Evolutionary conservation across 2,329 filamentous ascomycete species (phyloP), one percentile per base, ranked within the genome.

Genomic region (Dactylella cylindrospora): DNA sequence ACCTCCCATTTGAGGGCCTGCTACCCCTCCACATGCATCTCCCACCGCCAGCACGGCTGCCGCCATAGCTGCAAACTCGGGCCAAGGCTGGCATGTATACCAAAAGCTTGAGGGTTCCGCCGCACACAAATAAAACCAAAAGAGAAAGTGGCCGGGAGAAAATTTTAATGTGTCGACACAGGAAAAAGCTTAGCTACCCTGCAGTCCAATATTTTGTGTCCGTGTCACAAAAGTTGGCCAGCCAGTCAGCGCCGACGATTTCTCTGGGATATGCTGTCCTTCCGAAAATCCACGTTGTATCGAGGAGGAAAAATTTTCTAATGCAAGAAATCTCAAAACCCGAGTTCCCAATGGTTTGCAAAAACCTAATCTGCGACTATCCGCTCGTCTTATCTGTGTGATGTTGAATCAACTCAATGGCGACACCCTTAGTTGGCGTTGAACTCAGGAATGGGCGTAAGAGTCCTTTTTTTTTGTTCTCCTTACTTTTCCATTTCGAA

Each of bases 371-470:
- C 38, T 44, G 19, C 38, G 35, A 25, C 41, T 45, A 45, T 31
- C 41, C 41, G 41, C n/a, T 25, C 41, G 29, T 13, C 41, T 28
- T 38, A 10, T 23, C 36, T 44, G 52, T 57, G 52, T 57, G 52
- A 57, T 57, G 52, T 57, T 57, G 52, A 57, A 57, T 57, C 52
- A 49, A 57, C 52, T 39, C 44, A 57, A 57, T 57, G 49, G 52
- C 38, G 36, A 55, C 51, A 40, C 51, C 33, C 26, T 31, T 47
- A n/a, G n/a, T n/a, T n/a, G n/a, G n/a, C n/a, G n/a, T 57, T 50
- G 52, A 47, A 44, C 41, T n/a, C n/a, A n/a, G n/a, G n/a, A 57
- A 50, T 49, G 52, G 44, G 39, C 38, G 40, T 25, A 36, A 15
- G 35, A 28, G 28, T 44, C 40, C 40, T 32, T 44, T 44, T 23